phyloP scores from a whole-genome alignment of 768 basidiomycete species.

The Strobilomyces echinocephalus region DNA sequence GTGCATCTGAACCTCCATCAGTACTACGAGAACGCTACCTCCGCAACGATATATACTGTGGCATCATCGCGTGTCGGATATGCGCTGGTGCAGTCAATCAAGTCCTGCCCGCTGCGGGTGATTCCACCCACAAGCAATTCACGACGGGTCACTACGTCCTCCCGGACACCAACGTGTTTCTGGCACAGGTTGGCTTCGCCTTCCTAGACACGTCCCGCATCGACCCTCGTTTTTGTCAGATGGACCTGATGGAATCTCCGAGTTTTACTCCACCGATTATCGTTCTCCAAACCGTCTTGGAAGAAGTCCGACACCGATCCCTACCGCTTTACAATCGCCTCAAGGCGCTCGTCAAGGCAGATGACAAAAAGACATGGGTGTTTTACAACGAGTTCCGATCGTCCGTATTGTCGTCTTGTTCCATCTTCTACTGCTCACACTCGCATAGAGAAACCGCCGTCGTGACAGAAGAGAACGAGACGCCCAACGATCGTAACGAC shows the following conservation, averaged over 20 bases:
- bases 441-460: constrained; percentile 69
- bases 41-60: constrained; percentile 86
- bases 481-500: constrained; percentile 93
- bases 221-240: constrained; percentile 42
- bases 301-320: constrained; percentile 93
- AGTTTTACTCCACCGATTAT: constrained; percentile 77
- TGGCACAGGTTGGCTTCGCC: constrained; percentile 58
- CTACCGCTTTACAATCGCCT: constrained; percentile 90
- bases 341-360: constrained; percentile 75
- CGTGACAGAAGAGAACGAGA: constrained; percentile 69
- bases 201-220: not conserved
- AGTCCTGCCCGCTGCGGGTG: constrained; percentile 57
- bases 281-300: constrained; percentile 89
- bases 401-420: constrained; percentile 40
- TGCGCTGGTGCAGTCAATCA: constrained; percentile 46
- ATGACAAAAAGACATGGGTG: constrained; percentile 80
- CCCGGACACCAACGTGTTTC: constrained; percentile 93
- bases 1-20: constrained; percentile 23
- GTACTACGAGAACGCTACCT: constrained; percentile 94
- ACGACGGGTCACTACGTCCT: constrained; percentile 75
- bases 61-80: constrained; percentile 62
- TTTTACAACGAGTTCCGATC: constrained; percentile 85
- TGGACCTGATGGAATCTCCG: constrained; percentile 86
- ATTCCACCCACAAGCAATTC: constrained; percentile 49
- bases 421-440: not conserved